These are phyloP conservation scores for Cryptosporidium andersoni DNA, from an alignment of 169 alveolate species.

Conservation along the genomic window DNA sequence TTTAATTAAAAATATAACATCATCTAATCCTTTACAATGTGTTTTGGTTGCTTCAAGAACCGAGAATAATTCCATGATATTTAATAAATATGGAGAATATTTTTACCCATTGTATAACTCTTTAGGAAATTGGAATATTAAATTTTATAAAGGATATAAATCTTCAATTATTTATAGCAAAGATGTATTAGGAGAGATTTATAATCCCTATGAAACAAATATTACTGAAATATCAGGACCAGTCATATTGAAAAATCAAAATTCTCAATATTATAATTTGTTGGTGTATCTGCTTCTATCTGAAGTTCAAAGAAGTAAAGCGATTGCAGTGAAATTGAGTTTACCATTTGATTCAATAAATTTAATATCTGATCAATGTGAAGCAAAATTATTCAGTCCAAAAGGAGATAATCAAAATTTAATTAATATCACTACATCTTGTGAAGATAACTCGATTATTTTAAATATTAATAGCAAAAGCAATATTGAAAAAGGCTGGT, in stretches of 20 bases:
- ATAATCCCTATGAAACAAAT: constrained; percentile 38
- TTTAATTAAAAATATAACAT: constrained; percentile 8
- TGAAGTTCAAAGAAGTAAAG: constrained; percentile 23
- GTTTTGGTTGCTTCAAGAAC: neutral
- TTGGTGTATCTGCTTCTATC: constrained; percentile 15
- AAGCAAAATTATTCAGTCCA: constrained; percentile 16
- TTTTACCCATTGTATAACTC: too few species aligned
- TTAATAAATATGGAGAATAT: too few species aligned
- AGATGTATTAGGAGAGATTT: constrained; percentile 25
- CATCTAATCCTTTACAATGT: constrained; percentile 35
- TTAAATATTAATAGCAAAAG: constrained; percentile 1
- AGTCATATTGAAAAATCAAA: constrained; percentile 20
- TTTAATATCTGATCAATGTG: constrained; percentile 5
- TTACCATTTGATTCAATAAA: constrained; percentile 27
- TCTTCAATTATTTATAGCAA: neutral
- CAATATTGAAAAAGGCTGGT: constrained; percentile 61
- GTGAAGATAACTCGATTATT: constrained; percentile 1
- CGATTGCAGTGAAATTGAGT: constrained; percentile 30
- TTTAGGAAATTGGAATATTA: too few species aligned
- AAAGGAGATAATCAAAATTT: neutral
- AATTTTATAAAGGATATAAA: neutral
- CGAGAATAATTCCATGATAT: neutral
- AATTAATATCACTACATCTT: too few species aligned
- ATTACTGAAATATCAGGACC: constrained; percentile 58
- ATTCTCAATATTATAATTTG: constrained; percentile 27